Conservation (phyloP, 352 stramenopile species). For the Thraustochytrium aureum region DNA sequence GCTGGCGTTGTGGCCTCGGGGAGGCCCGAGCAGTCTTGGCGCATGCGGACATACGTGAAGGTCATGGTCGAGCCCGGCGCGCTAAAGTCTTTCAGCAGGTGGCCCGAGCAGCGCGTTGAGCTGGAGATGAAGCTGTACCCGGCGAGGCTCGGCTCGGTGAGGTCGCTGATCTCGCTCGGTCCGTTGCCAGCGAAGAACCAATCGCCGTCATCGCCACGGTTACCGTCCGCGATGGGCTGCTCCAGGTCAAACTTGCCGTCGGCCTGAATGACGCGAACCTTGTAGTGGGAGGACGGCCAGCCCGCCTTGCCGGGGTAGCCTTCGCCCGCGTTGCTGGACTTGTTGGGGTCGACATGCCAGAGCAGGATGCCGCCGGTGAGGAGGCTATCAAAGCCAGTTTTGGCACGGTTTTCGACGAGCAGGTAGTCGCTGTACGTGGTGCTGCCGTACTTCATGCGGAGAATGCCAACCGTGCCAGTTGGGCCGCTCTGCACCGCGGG, state of each 20-base stretch:
- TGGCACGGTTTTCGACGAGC: conserved; percentile 61
- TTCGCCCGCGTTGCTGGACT: not conserved
- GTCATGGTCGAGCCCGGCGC: conserved; percentile 21
- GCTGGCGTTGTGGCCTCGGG: not conserved
- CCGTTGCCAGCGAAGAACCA: conserved; percentile 2
- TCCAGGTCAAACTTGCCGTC: conserved; percentile 64
- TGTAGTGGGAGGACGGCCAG: conserved; percentile 59
- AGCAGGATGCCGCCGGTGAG: conserved; percentile 60
- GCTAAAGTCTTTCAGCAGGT: conserved; percentile 40
- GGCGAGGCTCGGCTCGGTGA: not conserved
- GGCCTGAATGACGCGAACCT: conserved; percentile 61
- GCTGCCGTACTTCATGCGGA: conserved; percentile 4
- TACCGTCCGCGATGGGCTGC: conserved; percentile 34
- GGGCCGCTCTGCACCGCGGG: conserved; percentile 6
- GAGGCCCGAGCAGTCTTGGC: not conserved
- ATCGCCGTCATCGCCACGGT: conserved; percentile 21
- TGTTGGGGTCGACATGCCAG: conserved; percentile 58
- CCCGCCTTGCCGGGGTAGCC: not conserved
- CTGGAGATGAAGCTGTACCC: conserved; percentile 20
- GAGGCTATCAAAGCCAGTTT: conserved; percentile 58
- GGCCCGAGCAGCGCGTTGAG: conserved; percentile 10
- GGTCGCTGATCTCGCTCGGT: not conserved
- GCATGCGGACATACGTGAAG: conserved; percentile 15
- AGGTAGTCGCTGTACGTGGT: conserved; percentile 58
- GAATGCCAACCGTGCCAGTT: not conserved